Evolutionary conservation across 2,329 filamentous ascomycete species (phyloP).

Genomic region (Claviceps digitariae): DNA sequence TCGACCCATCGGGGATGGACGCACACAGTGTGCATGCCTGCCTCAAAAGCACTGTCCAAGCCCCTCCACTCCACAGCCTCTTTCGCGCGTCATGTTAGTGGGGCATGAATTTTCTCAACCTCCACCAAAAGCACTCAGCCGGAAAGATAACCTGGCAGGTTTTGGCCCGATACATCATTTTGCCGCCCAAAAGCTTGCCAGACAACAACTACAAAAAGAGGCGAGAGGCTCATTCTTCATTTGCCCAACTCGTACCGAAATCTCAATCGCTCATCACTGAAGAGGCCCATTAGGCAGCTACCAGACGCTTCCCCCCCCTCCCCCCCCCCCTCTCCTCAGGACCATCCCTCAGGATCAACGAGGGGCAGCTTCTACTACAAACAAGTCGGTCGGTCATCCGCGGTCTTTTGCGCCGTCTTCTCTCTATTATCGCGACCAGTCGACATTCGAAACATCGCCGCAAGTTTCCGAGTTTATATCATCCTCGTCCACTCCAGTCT

Average conservation of each 20-base stretch:
- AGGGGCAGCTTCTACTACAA: neutral
- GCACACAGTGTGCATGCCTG: neutral
- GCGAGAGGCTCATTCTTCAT: neutral
- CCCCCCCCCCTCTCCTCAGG: neutral
- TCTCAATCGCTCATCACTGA: neutral
- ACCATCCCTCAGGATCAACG: neutral
- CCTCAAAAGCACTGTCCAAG: slow-evolving; percentile 4
- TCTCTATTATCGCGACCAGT: neutral
- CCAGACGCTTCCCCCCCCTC: too few species aligned
- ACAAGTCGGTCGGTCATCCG: neutral
- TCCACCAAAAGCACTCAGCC: slow-evolving; percentile 10
- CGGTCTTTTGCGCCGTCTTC: neutral
- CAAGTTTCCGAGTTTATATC: too few species aligned
- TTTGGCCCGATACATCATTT: neutral
- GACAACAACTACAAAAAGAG: neutral
- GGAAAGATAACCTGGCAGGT: slow-evolving; percentile 4
- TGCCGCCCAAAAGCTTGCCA: slow-evolving; percentile 2
- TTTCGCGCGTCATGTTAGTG: slow-evolving; percentile 24
- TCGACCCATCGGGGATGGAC: neutral
- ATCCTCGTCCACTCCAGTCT: neutral
- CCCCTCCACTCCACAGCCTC: slow-evolving; percentile 13
- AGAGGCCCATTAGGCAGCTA: neutral
- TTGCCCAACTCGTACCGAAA: neutral
- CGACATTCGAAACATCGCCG: neutral
- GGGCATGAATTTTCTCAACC: slow-evolving; percentile 28